Conservation (phyloP, 768 basidiomycete genomes). For the Fibroporia radiculosa region DNA sequence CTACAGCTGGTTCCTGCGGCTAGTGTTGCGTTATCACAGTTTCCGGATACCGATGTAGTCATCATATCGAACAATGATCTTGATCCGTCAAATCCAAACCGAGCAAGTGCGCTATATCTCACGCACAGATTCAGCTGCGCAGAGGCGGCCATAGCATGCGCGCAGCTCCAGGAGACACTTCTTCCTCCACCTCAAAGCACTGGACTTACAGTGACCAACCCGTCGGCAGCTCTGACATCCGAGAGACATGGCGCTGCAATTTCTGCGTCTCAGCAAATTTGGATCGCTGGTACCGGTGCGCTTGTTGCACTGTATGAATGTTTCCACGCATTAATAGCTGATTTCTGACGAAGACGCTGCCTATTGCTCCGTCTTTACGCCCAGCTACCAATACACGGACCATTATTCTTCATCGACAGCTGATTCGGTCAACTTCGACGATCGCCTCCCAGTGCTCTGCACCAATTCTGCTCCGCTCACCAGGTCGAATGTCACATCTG, state of each 20-base stretch:
- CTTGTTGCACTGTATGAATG: not conserved
- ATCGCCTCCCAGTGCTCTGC: constrained; percentile 3
- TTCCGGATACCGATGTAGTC: constrained; percentile 5
- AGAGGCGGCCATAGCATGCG: constrained; percentile 1
- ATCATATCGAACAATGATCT: constrained; percentile 8
- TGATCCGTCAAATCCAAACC: constrained; percentile 3
- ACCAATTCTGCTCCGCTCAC: constrained; percentile 8
- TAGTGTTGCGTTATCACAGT: not conserved
- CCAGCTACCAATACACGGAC: constrained; percentile 1
- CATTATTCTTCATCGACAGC: not conserved
- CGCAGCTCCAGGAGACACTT: constrained; percentile 2
- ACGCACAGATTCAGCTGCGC: not conserved
- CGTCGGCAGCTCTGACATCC: constrained; percentile 1
- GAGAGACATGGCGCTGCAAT: constrained; percentile 4
- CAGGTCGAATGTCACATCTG: constrained; percentile 6
- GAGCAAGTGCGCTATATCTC: constrained; percentile 3
- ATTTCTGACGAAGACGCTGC: not conserved
- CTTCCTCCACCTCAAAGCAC: not conserved
- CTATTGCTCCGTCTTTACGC: constrained; percentile 1
- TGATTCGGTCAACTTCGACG: not conserved
- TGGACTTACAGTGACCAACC: not conserved
- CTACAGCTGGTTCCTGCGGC: too few relatives aligned
- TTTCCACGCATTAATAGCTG: not conserved
- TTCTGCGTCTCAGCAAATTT: constrained; percentile 1
- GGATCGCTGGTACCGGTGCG: not conserved